Evolutionary conservation across 2,329 filamentous ascomycete genomes (phyloP).

Genomic region (Fusarium floridanum): DNA sequence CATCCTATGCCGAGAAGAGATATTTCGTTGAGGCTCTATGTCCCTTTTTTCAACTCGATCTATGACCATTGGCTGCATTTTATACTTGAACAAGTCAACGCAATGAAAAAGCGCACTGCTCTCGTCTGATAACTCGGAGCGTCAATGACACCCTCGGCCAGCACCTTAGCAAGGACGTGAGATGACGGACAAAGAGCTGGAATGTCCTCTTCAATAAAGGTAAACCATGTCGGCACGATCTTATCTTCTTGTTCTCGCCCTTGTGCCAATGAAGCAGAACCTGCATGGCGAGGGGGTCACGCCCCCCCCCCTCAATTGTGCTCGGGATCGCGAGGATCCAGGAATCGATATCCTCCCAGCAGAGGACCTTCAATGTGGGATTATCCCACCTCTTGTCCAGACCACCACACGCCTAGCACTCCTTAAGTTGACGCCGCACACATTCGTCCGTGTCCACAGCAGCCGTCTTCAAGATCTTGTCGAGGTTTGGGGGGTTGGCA

Average conservation of each 20-base stretch:
- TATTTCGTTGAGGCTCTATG: too few relatives aligned
- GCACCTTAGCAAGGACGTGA: background rate
- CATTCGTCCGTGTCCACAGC: background rate
- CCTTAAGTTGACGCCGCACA: background rate
- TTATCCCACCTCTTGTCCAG: background rate
- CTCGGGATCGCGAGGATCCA: background rate
- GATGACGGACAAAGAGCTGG: background rate
- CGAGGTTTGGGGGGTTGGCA: background rate
- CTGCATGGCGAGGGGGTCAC: background rate
- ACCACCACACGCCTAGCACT: background rate
- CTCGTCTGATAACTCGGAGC: background rate
- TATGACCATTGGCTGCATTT: too few relatives aligned
- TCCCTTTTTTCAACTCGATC: too few relatives aligned
- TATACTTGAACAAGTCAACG: too few relatives aligned
- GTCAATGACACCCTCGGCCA: background rate
- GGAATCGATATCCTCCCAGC: background rate
- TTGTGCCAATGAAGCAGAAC: background rate
- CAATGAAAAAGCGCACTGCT: background rate
- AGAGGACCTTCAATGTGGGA: background rate
- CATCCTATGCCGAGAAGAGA: too few relatives aligned
- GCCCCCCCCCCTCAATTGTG: background rate
- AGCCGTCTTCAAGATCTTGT: background rate
- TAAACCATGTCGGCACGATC: background rate
- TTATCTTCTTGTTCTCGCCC: background rate
- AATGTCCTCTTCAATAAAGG: background rate